phyloP scores from a whole-genome alignment of 2,329 filamentous ascomycete species.

The Coniochaeta pulveracea region DNA sequence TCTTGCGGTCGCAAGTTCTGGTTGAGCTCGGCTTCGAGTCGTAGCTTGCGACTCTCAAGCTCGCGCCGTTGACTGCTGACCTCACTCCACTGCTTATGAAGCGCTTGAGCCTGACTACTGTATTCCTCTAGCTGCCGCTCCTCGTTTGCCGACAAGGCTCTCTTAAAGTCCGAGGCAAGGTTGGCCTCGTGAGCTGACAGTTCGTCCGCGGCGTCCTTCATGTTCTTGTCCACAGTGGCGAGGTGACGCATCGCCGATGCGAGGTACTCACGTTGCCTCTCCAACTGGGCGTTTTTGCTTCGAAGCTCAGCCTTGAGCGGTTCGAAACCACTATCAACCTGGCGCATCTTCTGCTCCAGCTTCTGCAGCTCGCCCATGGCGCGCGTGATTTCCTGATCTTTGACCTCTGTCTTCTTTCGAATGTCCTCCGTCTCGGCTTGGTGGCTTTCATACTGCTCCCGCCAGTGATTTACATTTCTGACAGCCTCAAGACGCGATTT shows the following conservation, averaged over 20 bases:
- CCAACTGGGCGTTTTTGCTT: slow-evolving; percentile 62
- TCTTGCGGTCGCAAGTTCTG: slow-evolving; percentile 80
- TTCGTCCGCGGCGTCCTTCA: slow-evolving; percentile 67
- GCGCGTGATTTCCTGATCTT: slow-evolving; percentile 81
- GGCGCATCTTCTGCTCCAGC: slow-evolving; percentile 63
- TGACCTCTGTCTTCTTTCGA: slow-evolving; percentile 56
- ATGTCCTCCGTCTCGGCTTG: slow-evolving; percentile 54
- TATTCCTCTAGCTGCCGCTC: slow-evolving; percentile 69
- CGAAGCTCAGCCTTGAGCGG: slow-evolving; percentile 68
- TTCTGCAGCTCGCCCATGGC: slow-evolving; percentile 80
- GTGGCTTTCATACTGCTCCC: slow-evolving; percentile 61
- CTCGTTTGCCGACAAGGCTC: slow-evolving; percentile 72
- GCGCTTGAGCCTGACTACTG: slow-evolving; percentile 54
- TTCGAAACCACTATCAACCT: slow-evolving; percentile 72
- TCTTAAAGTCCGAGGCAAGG: slow-evolving; percentile 80
- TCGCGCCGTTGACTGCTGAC: slow-evolving; percentile 63
- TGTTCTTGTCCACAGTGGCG: slow-evolving; percentile 60
- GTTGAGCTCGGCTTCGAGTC: slow-evolving; percentile 77
- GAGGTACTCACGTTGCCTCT: slow-evolving; percentile 61
- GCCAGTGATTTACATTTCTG: slow-evolving; percentile 61
- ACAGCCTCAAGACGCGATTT: slow-evolving; percentile 83
- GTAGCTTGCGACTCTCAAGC: slow-evolving; percentile 68
- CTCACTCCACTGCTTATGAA: slow-evolving; percentile 68
- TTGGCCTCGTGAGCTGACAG: slow-evolving; percentile 71
- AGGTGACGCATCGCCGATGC: slow-evolving; percentile 55